Evolutionary conservation across 2,329 filamentous ascomycete genomes (phyloP), one percentile per base, ranked within the genome.

Genomic region (Lasiodiplodia hormozganensis): DNA sequence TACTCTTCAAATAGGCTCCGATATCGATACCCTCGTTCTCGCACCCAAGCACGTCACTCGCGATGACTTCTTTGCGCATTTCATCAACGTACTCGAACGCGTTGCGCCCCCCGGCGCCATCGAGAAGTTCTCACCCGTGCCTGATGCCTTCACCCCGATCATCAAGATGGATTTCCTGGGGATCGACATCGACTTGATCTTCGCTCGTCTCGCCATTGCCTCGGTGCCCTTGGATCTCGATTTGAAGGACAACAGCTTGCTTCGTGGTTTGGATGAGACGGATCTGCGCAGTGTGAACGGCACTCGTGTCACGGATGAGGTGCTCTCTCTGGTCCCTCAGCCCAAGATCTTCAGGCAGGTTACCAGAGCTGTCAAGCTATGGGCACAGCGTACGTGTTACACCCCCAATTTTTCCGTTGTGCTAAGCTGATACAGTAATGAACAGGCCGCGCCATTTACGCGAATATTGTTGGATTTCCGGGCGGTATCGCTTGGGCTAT

Each of bases 401-500:
- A 16, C 2, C 8, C n/a, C 23, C 25, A 16, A 72, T 82, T 74
- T 10, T 38, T 21, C 23, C 25, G 4, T n/a, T 18, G 34, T 28
- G 40, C 25, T 1, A 25, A 58, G 62, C 71, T 74, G 70, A 75
- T 52, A 21, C 23, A 36, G 51, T 49, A 10, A 6, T 65, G 31
- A 56, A 36, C 25, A 62, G 58, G 58, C 31, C 58, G 85, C 82
- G 90, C 64, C 92, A 93, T 98, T 58, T 98, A 98, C 77, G 93
- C 93, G 71, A 97, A 97, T 75, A 94, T 98, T 71, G 94, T 97
- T 80, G 96, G 96, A 31, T 99, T 96, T 73, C 96, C 96, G 2
- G 96, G 96, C 74, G 96, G 96, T 81, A 94, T 99, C 51, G 96
- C 96, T 5, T 99, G 95, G 93, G 96, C 95, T 14, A 97, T 99